phyloP scores from a whole-genome alignment of 768 basidiomycete species.

The Suillus luteus region DNA sequence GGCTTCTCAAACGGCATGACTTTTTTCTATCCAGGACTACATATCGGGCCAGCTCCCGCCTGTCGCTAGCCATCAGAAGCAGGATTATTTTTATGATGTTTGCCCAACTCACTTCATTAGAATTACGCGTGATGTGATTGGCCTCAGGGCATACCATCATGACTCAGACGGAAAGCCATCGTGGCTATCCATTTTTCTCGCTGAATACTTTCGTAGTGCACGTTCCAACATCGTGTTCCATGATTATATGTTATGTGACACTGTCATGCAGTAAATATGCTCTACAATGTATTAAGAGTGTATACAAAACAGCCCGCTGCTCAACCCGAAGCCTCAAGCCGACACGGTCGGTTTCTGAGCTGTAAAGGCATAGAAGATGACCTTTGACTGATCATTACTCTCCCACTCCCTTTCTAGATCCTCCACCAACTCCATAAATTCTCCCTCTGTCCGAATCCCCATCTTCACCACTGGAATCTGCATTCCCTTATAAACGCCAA shows the following conservation, averaged over 20 bases:
- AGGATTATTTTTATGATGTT: no score
- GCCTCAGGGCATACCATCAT: no score
- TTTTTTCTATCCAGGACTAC: no score
- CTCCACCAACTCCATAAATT: neutral
- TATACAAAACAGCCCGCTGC: neutral
- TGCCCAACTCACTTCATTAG: no score
- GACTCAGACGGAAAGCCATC: no score
- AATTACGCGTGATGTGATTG: no score
- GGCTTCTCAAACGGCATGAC: no score
- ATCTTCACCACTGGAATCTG: neutral
- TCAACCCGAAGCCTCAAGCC: neutral
- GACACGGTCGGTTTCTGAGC: neutral
- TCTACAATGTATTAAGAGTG: neutral
- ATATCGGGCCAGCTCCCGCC: no score
- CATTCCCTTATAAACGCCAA: neutral
- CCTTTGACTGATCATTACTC: neutral
- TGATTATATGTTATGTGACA: neutral
- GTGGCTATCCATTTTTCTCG: no score
- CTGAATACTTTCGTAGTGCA: neutral
- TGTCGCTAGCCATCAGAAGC: no score
- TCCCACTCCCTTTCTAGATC: constrained; percentile 5
- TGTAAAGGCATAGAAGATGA: neutral
- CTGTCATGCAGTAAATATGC: neutral
- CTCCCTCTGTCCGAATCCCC: constrained; percentile 4
- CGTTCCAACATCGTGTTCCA: neutral